Percentiles rank a stretch among this genome's conserved stretches.
These are phyloP conservation scores for Abrus precatorius DNA, from an alignment of 306 rosid genomes.

Conservation along the genomic window DNA sequence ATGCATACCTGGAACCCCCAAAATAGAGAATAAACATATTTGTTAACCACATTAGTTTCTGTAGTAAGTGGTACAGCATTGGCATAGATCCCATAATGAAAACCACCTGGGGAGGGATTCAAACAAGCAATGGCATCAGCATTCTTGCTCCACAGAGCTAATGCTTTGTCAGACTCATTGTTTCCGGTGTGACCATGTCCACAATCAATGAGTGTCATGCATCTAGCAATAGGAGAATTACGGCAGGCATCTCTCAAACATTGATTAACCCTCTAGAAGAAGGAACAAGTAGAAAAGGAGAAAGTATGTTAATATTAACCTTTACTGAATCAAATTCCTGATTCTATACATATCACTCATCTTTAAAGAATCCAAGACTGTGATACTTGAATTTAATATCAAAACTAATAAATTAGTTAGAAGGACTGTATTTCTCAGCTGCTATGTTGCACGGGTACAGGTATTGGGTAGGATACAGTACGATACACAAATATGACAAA, in stretches of 20 bases:
- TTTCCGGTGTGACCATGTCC: conserved; percentile 50
- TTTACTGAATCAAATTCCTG: conserved; percentile 24
- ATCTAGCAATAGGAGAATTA: neutral
- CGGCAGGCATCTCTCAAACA: conserved; percentile 74
- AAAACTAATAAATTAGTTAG: neutral
- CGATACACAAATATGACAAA: no score
- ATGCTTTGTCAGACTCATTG: neutral
- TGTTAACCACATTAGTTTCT: conserved; percentile 9
- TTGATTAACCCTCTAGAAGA: conserved; percentile 75
- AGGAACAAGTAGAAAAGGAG: conserved; percentile 35
- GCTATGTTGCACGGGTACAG: no score
- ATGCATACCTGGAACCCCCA: conserved; percentile 49
- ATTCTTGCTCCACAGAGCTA: conserved; percentile 44
- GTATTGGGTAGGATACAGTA: no score
- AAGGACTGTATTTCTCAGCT: neutral
- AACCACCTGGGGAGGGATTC: conserved; percentile 19
- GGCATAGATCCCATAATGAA: conserved; percentile 44
- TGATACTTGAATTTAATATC: conserved; percentile 18
- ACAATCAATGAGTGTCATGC: conserved; percentile 71
- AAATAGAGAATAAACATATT: conserved; percentile 40
- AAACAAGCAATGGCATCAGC: conserved; percentile 56
- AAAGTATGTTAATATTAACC: conserved; percentile 30
- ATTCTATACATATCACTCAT: neutral
- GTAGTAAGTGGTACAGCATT: conserved; percentile 37
- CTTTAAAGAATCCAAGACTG: conserved; percentile 29